These are phyloP conservation scores for Arthroderma sp. DNA, from an alignment of 2,329 filamentous ascomycete genomes.

Conservation along the genomic window DNA sequence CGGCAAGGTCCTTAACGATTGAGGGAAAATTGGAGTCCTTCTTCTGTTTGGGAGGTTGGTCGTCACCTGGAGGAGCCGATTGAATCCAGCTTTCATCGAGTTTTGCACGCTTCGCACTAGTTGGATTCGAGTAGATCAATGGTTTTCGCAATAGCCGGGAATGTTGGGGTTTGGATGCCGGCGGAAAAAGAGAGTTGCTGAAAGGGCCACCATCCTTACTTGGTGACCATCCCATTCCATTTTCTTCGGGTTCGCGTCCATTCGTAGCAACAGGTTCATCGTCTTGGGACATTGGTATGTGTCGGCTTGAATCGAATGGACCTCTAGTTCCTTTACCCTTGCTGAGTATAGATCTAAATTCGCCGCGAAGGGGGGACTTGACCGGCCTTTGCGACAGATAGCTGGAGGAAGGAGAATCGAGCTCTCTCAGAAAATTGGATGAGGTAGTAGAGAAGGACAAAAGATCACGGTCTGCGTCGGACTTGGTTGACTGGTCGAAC, in stretches of 20 bases:
- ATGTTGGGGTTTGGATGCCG: not conserved
- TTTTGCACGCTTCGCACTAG: constrained; percentile 32
- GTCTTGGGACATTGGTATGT: not conserved
- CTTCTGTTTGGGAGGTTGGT: constrained; percentile 26
- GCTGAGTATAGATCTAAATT: not conserved
- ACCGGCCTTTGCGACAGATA: constrained; percentile 7
- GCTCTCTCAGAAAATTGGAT: constrained; percentile 16
- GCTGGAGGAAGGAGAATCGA: constrained; percentile 18
- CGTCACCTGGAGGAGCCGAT: constrained; percentile 25
- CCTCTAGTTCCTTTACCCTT: not conserved
- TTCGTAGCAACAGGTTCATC: not conserved
- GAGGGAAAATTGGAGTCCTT: constrained; percentile 54
- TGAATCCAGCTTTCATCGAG: constrained; percentile 30
- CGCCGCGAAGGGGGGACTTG: not conserved
- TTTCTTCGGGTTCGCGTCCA: not conserved
- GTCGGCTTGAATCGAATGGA: not conserved
- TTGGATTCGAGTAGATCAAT: constrained; percentile 33
- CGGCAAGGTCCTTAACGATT: constrained; percentile 59
- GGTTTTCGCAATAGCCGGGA: constrained; percentile 20
- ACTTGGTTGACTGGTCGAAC: constrained; percentile 27
- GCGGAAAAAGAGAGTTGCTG: not conserved
- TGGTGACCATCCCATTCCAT: constrained; percentile 1
- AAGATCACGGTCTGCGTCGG: constrained; percentile 27
- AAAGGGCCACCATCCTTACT: not conserved
- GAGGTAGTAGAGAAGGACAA: constrained; percentile 29